phyloP scores from a whole-genome alignment of 495 filamentous ascomycete genomes.

The Penicillium argentinense region DNA sequence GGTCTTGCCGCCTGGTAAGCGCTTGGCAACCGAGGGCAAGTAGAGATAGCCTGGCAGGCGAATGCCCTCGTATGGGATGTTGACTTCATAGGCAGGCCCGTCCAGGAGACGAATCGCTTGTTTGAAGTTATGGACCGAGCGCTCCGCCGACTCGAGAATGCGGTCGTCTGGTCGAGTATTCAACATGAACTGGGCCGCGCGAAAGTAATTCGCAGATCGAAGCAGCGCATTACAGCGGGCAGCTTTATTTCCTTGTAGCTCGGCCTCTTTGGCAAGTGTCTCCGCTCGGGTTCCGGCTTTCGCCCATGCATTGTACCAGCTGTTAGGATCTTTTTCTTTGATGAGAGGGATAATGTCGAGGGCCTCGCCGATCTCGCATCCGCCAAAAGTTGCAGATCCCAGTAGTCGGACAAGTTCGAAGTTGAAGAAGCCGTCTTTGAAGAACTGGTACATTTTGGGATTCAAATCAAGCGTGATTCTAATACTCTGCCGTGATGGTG shows the following conservation, averaged over 20 bases:
- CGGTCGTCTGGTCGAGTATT: background rate
- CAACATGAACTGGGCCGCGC: background rate
- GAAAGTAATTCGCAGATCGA: constrained; percentile 22
- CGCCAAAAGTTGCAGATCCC: constrained; percentile 30
- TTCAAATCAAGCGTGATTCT: too few species aligned
- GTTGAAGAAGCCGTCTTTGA: constrained; percentile 39
- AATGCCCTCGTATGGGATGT: constrained; percentile 39
- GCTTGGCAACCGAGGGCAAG: constrained; percentile 24
- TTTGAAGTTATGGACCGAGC: constrained; percentile 10
- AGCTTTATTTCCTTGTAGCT: constrained; percentile 4
- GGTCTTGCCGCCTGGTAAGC: constrained; percentile 24
- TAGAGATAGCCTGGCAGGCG: constrained; percentile 42
- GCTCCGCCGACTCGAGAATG: constrained; percentile 29
- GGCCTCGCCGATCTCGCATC: constrained; percentile 42
- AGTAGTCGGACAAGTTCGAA: constrained; percentile 50
- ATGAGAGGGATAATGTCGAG: constrained; percentile 39
- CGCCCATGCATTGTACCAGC: constrained; percentile 31
- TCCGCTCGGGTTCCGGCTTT: constrained; percentile 29
- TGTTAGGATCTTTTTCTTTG: constrained; percentile 36
- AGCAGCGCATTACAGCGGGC: constrained; percentile 41
- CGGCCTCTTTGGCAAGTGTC: constrained; percentile 21
- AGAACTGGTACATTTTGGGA: constrained; percentile 23
- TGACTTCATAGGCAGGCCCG: constrained; percentile 6
- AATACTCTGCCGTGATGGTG: too few species aligned
- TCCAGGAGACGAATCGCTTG: constrained; percentile 21